A percentile compares a stretch with the other conserved stretches of the same genome.
These are phyloP conservation scores for Potentilla sterilis DNA, from an alignment of 306 rosid genomes.

Conservation along the genomic window DNA sequence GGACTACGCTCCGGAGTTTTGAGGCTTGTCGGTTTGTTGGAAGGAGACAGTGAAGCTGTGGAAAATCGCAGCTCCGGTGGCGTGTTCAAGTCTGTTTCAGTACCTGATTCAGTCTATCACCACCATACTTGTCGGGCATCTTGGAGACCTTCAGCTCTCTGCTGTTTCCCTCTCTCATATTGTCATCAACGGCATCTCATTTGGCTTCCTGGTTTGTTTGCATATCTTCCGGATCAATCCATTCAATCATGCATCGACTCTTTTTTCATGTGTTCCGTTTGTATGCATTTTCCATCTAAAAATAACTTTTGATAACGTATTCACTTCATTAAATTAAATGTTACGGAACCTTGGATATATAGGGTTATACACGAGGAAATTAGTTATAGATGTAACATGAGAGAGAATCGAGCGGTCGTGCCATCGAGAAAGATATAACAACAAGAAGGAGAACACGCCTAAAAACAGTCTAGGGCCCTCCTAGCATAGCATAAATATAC, in stretches of 20 bases:
- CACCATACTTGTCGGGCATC: constrained; percentile 14
- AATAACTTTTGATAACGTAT: no score
- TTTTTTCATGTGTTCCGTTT: background rate
- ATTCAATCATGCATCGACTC: background rate
- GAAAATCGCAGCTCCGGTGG: constrained; percentile 30
- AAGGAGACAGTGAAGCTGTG: constrained; percentile 37
- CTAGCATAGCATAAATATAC: no score
- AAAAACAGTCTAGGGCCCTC: no score
- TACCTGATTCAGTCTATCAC: constrained; percentile 15
- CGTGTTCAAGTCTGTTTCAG: constrained; percentile 22
- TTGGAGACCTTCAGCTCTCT: constrained; percentile 29
- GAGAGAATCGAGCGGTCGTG: no score
- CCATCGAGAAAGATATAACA: no score
- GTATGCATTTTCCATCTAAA: background rate
- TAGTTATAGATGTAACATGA: no score
- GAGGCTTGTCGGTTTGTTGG: constrained; percentile 22
- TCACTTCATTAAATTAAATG: no score
- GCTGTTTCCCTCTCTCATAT: constrained; percentile 14
- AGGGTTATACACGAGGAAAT: no score
- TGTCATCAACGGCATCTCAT: constrained; percentile 20
- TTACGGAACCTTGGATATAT: no score
- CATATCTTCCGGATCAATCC: background rate
- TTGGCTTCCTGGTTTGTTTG: constrained; percentile 17
- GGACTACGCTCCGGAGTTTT: constrained; percentile 17
- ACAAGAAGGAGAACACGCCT: no score